These are phyloP conservation scores for Verticillium dahliae DNA, from an alignment of 2,329 filamentous ascomycete species.

Conservation along the genomic window DNA sequence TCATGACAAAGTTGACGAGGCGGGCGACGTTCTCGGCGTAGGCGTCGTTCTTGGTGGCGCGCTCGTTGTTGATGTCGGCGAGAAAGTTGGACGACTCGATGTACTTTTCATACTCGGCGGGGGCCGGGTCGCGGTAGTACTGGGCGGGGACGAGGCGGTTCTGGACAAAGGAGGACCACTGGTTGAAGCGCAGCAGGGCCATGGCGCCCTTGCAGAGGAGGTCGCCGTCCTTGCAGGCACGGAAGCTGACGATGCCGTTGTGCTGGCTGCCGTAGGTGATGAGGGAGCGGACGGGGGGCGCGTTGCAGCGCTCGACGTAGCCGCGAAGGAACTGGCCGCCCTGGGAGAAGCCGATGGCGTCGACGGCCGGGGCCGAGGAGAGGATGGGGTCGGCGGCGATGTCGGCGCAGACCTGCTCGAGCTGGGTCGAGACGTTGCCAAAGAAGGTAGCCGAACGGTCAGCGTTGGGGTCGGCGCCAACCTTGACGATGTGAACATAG, in stretches of 20 bases:
- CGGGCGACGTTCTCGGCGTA: slow-evolving; percentile 66
- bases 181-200: slow-evolving; percentile 69
- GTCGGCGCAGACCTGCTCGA: slow-evolving; percentile 70
- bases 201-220: slow-evolving; percentile 77
- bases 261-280: slow-evolving; percentile 89
- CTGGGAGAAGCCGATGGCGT: slow-evolving; percentile 91
- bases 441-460: slow-evolving; percentile 86
- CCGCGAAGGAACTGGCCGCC: slow-evolving; percentile 93
- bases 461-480: slow-evolving; percentile 56
- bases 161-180: slow-evolving; percentile 76
- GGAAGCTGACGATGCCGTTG: slow-evolving; percentile 83
- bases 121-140: slow-evolving; percentile 72
- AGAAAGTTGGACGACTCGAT: slow-evolving; percentile 79
- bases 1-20: slow-evolving; percentile 79
- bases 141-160: slow-evolving; percentile 80
- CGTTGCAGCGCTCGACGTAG: slow-evolving; percentile 82
- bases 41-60: slow-evolving; percentile 60
- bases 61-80: slow-evolving; percentile 95
- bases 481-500: slow-evolving; percentile 70
- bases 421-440: slow-evolving; percentile 78
- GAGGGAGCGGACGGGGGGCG: slow-evolving; percentile 66
- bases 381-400: slow-evolving; percentile 73
- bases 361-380: slow-evolving; percentile 73
- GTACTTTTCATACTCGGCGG: slow-evolving; percentile 61
- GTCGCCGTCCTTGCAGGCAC: slow-evolving; percentile 64